Conservation (phyloP, 164 flowering plant species). For the Echeveria elegans region DNA sequence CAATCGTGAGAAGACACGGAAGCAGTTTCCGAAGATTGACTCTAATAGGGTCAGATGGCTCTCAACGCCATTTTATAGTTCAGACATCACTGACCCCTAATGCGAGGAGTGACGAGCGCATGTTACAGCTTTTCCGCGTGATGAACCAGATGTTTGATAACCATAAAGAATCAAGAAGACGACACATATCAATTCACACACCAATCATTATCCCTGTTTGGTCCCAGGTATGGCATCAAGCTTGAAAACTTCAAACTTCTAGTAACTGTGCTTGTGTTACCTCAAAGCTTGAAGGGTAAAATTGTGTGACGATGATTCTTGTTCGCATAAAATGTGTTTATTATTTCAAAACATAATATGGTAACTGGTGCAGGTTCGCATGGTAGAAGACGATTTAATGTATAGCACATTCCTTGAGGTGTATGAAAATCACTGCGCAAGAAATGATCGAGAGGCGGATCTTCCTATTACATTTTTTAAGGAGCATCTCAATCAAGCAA, state of each 20-base stretch:
- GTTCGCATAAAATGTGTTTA: not conserved
- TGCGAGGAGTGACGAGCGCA: conserved; percentile 98
- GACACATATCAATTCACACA: conserved; percentile 83
- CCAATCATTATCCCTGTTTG: conserved; percentile 98
- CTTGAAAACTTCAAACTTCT: not conserved
- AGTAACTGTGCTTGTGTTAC: not conserved
- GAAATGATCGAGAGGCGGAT: conserved; percentile 89
- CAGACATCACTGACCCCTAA: conserved; percentile 98
- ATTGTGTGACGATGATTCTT: not conserved
- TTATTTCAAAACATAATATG: not conserved
- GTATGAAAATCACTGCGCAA: conserved; percentile 92
- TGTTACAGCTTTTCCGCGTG: conserved; percentile 92
- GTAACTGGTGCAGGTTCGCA: conserved; percentile 58
- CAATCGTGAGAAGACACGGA: conserved; percentile 95
- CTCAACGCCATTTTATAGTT: conserved; percentile 93
- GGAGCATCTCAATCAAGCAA: conserved; percentile 91
- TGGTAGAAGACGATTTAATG: conserved; percentile 99
- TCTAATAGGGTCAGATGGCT: conserved; percentile 98
- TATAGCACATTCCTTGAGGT: conserved; percentile 97
- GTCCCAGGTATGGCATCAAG: conserved; percentile 68
- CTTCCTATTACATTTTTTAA: conserved; percentile 90
- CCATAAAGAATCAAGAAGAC: conserved; percentile 96
- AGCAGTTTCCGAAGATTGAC: conserved; percentile 97
- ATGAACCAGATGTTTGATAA: conserved; percentile 98
- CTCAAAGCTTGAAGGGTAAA: not conserved